Evolutionary conservation across 352 stramenopile genomes (phyloP).

Genomic region (Globisporangium solare): DNA sequence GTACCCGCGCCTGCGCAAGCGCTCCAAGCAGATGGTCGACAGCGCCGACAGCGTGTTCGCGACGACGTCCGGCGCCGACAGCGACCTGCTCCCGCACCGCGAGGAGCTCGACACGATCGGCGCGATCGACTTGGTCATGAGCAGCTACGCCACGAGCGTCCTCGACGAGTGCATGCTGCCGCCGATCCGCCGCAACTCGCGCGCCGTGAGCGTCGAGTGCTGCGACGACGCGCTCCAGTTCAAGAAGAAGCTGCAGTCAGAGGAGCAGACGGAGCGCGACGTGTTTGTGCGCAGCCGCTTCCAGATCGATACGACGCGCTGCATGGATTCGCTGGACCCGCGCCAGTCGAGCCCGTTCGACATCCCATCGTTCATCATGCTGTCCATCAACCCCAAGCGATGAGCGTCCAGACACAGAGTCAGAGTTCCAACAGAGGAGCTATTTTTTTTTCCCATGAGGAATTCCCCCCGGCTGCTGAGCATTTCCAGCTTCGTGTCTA

Average conservation of each 20-base stretch:
- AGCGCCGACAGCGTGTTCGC: neutral
- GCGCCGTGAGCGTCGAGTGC: slow-evolving; percentile 10
- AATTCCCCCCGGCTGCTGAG: too few species aligned
- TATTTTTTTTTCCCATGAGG: neutral
- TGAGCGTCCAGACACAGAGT: slow-evolving; percentile 1
- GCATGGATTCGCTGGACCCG: slow-evolving; percentile 12
- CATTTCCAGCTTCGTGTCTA: too few species aligned
- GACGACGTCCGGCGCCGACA: neutral
- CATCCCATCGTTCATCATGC: slow-evolving; percentile 13
- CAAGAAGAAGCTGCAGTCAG: slow-evolving; percentile 14
- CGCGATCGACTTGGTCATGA: slow-evolving; percentile 9
- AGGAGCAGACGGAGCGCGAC: slow-evolving; percentile 7
- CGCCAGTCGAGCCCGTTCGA: slow-evolving; percentile 10
- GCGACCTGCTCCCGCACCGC: too few species aligned
- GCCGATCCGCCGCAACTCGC: slow-evolving; percentile 14
- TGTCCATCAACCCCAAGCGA: slow-evolving; percentile 13
- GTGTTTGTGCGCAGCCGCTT: slow-evolving; percentile 4
- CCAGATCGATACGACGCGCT: slow-evolving; percentile 9
- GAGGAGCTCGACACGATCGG: neutral
- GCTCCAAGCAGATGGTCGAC: slow-evolving; percentile 12
- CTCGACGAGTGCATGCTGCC: slow-evolving; percentile 12
- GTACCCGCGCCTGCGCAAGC: slow-evolving; percentile 10
- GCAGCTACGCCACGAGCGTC: slow-evolving; percentile 5
- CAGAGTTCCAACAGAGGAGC: neutral
- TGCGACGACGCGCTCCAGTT: slow-evolving; percentile 12